Evolutionary conservation across 2,329 filamentous ascomycete species (phyloP), one percentile per base, ranked within the genome.

Genomic region (Cadophora luteo-olivacea): DNA sequence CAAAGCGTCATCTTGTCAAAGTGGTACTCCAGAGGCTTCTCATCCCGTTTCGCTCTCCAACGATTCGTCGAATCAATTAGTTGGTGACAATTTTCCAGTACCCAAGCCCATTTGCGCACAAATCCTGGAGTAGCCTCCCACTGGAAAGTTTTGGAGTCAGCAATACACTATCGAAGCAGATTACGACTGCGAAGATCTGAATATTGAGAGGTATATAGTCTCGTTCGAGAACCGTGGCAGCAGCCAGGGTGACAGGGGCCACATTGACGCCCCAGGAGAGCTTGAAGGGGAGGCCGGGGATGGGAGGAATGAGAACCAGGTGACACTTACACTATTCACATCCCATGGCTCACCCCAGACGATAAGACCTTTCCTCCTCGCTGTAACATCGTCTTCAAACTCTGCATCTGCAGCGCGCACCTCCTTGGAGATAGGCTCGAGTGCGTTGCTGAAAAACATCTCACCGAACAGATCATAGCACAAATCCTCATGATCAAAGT

Each of bases 381-480:
- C 52, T 7, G 72, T 72, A 51, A 66, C 25, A 33, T 69, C 66
- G 29, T 73, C 71, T 5, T 72, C 69, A 22, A 45, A 33, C n/a
- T 48, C 38, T 0, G 38, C 51, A 22, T 48, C 58, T 54, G 8
- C 33, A 22, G 22, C 24, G 12, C 12, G 9, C 25, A 41, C 29
- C 24, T 60, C 33, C 16, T 36, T n/a, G 25, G 33, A 64, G 19
- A 64, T 9, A 8, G 22, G 22, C 25, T 45, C 36, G 1, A 60
- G 9, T 38, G 33, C 22, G 14, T 45, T 9, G 16, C 32, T 52
- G 61, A 64, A 52, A 54, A 68, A 61, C 45, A 73, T 33, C 19
- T 74, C 69, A 6, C 72, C 73, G 38, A 74, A 66, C 11, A 74
- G 61, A 58, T 75, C 73, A 29, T 67, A 64, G 14, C 62, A 64